A percentile compares a stretch with the other conserved stretches of the same genome.
These are phyloP conservation scores for Thalassiosira hispida DNA, from an alignment of 352 stramenopile species.

Conservation along the genomic window DNA sequence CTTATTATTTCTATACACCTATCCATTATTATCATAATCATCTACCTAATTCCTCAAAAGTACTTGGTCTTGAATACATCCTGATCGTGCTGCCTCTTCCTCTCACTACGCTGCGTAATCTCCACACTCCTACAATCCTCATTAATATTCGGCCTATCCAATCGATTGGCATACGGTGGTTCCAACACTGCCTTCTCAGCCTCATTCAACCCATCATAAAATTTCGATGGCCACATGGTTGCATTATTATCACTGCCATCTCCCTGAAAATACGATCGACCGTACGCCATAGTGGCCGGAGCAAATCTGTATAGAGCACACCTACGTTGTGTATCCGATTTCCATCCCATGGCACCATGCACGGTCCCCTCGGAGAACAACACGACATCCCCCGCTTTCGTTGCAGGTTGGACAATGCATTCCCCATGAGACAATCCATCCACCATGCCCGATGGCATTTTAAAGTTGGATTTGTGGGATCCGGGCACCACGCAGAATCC, in stretches of 20 bases:
- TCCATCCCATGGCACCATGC: constrained; percentile 85
- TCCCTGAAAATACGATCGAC: constrained; percentile 82
- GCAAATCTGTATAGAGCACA: constrained; percentile 85
- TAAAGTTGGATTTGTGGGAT: constrained; percentile 87
- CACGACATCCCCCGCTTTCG: constrained; percentile 86
- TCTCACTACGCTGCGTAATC: constrained; percentile 68
- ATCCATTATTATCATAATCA: too few relatives aligned
- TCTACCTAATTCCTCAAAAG: constrained; percentile 68
- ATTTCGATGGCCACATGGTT: constrained; percentile 67
- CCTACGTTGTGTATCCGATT: constrained; percentile 60
- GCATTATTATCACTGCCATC: constrained; percentile 36
- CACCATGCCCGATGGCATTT: constrained; percentile 80
- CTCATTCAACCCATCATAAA: constrained; percentile 79
- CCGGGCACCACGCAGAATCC: constrained; percentile 87
- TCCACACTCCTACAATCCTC: constrained; percentile 61
- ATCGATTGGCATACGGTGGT: constrained; percentile 83
- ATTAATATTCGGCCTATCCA: constrained; percentile 80
- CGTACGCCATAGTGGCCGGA: constrained; percentile 81
- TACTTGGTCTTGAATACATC: constrained; percentile 86
- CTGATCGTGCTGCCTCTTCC: constrained; percentile 85
- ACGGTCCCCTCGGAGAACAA: constrained; percentile 87
- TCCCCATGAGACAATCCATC: constrained; percentile 74
- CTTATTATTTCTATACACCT: too few relatives aligned
- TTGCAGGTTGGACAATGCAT: constrained; percentile 82
- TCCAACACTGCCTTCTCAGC: constrained; percentile 77